Percentiles rank a stretch among this genome's conserved stretches.
Conservation (phyloP, 306 rosid genomes). For the Psophocarpus tetragonolobus region DNA sequence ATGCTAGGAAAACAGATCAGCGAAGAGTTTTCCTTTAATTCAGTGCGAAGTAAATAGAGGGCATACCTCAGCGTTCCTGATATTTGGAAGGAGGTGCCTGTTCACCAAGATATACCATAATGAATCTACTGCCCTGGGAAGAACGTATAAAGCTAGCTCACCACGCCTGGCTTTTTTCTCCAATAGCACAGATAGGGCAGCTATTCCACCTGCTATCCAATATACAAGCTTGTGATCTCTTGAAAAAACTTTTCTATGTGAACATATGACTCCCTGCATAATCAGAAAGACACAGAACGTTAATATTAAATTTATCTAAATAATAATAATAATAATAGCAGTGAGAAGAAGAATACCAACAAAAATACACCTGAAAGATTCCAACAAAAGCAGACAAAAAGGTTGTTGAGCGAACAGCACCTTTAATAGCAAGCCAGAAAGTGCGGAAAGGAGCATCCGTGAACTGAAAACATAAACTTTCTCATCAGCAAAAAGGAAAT, state of each 20-base stretch:
- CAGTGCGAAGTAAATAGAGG: neutral
- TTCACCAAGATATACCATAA: slow-evolving; percentile 91
- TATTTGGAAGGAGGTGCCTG: slow-evolving; percentile 81
- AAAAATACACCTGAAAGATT: slow-evolving; percentile 73
- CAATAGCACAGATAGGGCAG: slow-evolving; percentile 85
- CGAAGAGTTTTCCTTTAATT: neutral
- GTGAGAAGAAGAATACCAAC: neutral
- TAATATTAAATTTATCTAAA: slow-evolving; percentile 28
- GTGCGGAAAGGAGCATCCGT: slow-evolving; percentile 78
- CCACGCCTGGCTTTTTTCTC: slow-evolving; percentile 93
- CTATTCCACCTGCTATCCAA: slow-evolving; percentile 85
- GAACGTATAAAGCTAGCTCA: slow-evolving; percentile 96
- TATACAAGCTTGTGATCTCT: slow-evolving; percentile 90
- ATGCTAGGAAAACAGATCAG: slow-evolving; percentile 5
- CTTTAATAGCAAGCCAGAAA: slow-evolving; percentile 74
- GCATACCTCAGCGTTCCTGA: slow-evolving; percentile 90
- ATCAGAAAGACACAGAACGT: slow-evolving; percentile 33
- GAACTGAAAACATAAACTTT: slow-evolving; percentile 58
- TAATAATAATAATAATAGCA: neutral
- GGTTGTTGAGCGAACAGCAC: slow-evolving; percentile 79
- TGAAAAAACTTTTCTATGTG: slow-evolving; percentile 78
- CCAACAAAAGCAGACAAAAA: slow-evolving; percentile 97
- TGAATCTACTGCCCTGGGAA: slow-evolving; percentile 93
- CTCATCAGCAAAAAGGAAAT: slow-evolving; percentile 24
- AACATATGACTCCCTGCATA: slow-evolving; percentile 83